Conservation (phyloP, 2,329 filamentous ascomycete species). For the Trichoderma koningii region DNA sequence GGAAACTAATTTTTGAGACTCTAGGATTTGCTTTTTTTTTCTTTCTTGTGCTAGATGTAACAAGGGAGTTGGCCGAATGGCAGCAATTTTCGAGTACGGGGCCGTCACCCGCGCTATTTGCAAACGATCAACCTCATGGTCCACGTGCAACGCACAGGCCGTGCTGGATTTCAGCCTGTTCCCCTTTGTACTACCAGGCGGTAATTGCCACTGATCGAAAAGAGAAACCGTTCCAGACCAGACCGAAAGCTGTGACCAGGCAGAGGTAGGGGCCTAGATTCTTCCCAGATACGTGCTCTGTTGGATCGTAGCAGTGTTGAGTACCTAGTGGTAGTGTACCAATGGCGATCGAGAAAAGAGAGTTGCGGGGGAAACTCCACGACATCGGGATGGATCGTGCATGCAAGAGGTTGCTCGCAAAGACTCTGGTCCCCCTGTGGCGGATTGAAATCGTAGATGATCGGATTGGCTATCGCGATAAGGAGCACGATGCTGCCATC, state of each 20-base stretch:
- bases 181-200: no score
- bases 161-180: not conserved
- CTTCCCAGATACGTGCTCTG: no score
- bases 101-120: not conserved
- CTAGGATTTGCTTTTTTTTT: not conserved
- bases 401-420: not conserved
- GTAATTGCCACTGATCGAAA: not conserved
- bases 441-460: not conserved
- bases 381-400: not conserved
- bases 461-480: not conserved
- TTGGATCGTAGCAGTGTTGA: not conserved
- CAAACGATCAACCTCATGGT: not conserved
- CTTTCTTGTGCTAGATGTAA: not conserved
- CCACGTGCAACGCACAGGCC: not conserved
- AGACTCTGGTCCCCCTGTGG: not conserved
- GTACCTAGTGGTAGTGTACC: not conserved
- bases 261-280: not conserved
- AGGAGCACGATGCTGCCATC: no score
- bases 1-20: not conserved
- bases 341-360: not conserved
- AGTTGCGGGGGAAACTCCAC: slow-evolving; percentile 3
- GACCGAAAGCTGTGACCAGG: not conserved
- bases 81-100: not conserved
- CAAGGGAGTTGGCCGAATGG: not conserved
- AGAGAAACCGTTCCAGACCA: not conserved